Evolutionary conservation across 768 basidiomycete species (phyloP), one percentile per base, ranked within the genome.

Genomic region (Filobasidium floriforme): DNA sequence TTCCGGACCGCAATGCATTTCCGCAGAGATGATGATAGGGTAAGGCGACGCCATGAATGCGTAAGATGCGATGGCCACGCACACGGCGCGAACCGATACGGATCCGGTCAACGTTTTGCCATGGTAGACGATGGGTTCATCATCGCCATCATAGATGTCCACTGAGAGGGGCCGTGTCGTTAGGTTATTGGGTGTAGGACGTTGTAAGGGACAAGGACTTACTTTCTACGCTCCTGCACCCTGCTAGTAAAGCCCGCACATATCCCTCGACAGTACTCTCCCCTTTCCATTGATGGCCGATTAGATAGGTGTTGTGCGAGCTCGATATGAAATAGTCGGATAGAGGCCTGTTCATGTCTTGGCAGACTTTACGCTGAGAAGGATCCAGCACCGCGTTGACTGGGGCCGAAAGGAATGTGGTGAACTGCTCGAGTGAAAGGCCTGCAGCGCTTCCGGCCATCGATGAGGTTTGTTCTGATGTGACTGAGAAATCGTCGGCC

Each of bases 161-260:
- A 98, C 92, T 97, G 68, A 7, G n/a, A 62, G 57, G 57, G 26
- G 59, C 54, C 57, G 57, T 22, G 24, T 15, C 46, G 46, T 57
- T 51, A 51, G 32, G 32, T 3, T 37, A 3, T 26, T 22, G 19
- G 3, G 4, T 32, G 9, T 28, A 9, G 5, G 37, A 26, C 0
- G 60, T 52, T 6, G 29, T 32, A 29, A n/a, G 29, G 18, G 10
- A n/a, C 37, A 46, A 46, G 64, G 32, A 83, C 88, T 70, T 71
- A 92, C 93, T 77, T 78, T 98, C 93, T 32, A 98, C 93, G 64
- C 89, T 91, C n/a, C 93, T 84, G 75, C 92, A 94, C 41, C 90
- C 85, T 60, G 89, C 89, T 49, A 96, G 81, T 46, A 97, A 80
- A 0, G 92, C 92, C 0, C 94, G 83, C 64, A 97, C 92, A 75